phyloP scores from a whole-genome alignment of 495 filamentous ascomycete genomes.

The Penicillium diatomitis region DNA sequence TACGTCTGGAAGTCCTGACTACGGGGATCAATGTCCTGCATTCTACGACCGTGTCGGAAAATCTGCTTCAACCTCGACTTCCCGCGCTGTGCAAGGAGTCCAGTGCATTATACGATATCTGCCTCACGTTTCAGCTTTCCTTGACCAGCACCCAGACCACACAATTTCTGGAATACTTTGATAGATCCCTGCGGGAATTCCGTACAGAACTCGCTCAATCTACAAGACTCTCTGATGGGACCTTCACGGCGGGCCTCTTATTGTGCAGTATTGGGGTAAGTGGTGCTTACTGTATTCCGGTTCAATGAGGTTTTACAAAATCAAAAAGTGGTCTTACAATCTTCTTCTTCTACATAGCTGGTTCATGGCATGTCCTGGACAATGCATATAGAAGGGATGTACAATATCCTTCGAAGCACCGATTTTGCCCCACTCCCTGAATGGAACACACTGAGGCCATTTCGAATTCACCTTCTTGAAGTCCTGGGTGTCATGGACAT shows the following conservation, averaged over 20 bases:
- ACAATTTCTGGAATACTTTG: constrained; percentile 26
- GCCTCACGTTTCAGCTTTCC: constrained; percentile 25
- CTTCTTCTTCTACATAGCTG: constrained; percentile 8
- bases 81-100: constrained; percentile 21
- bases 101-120: constrained; percentile 24
- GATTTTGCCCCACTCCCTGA: constrained; percentile 1
- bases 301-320: too few species aligned
- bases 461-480: constrained; percentile 24
- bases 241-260: constrained; percentile 25
- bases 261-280: constrained; percentile 30
- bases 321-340: background rate
- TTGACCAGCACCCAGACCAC: constrained; percentile 4
- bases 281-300: background rate
- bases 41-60: constrained; percentile 18
- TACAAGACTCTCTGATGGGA: constrained; percentile 21
- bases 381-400: constrained; percentile 31
- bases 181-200: constrained; percentile 20
- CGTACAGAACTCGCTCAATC: constrained; percentile 22
- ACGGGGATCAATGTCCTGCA: constrained; percentile 26
- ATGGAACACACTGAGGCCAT: constrained; percentile 3
- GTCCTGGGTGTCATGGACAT: constrained; percentile 34
- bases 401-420: constrained; percentile 22
- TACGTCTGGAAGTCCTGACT: constrained; percentile 15
- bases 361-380: constrained; percentile 30
- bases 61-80: constrained; percentile 15